phyloP scores from a whole-genome alignment of 768 basidiomycete species.

The Tricholomella constricta region DNA sequence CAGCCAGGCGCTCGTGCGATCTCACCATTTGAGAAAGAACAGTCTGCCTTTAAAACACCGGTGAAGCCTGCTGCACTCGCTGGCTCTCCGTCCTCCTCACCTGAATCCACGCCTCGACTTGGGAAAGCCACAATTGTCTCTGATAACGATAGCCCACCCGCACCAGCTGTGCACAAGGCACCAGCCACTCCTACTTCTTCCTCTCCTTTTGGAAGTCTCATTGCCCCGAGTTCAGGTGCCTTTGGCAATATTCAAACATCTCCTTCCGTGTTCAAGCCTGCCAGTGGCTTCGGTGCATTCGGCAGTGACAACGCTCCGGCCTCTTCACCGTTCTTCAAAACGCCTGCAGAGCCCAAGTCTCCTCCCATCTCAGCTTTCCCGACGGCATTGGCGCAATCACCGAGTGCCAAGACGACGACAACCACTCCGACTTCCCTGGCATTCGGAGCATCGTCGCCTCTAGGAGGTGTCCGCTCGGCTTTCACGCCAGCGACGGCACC shows the following conservation, averaged over 20 bases:
- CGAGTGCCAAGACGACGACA: constrained; percentile 20
- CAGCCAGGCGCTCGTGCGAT: constrained; percentile 7
- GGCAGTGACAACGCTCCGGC: constrained; percentile 39
- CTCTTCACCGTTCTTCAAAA: constrained; percentile 58
- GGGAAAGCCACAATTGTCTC: constrained; percentile 16
- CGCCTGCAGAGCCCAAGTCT: constrained; percentile 30
- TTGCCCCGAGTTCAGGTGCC: constrained; percentile 26
- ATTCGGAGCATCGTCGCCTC: constrained; percentile 41
- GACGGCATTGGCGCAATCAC: constrained; percentile 20
- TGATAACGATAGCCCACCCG: constrained; percentile 14
- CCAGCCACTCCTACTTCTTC: constrained; percentile 26
- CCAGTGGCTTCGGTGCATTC: constrained; percentile 50
- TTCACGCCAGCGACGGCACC: constrained; percentile 27
- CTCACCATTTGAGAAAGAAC: constrained; percentile 6
- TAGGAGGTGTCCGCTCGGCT: constrained; percentile 34
- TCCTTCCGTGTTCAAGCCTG: constrained; percentile 42
- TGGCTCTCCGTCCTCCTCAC: constrained; percentile 22
- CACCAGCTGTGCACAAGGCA: constrained; percentile 19
- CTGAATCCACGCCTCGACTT: constrained; percentile 19
- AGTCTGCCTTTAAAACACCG: constrained; percentile 1
- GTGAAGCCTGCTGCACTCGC: constrained; percentile 6
- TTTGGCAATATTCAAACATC: constrained; percentile 42
- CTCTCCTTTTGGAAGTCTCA: constrained; percentile 16
- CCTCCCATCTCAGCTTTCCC: constrained; percentile 41
- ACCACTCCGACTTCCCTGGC: constrained; percentile 29